A percentile compares a stretch with the other conserved stretches of the same genome.
Evolutionary conservation across 371 early-diverging fungal genomes (phyloP).

Genomic region (Vavraia culicis): DNA sequence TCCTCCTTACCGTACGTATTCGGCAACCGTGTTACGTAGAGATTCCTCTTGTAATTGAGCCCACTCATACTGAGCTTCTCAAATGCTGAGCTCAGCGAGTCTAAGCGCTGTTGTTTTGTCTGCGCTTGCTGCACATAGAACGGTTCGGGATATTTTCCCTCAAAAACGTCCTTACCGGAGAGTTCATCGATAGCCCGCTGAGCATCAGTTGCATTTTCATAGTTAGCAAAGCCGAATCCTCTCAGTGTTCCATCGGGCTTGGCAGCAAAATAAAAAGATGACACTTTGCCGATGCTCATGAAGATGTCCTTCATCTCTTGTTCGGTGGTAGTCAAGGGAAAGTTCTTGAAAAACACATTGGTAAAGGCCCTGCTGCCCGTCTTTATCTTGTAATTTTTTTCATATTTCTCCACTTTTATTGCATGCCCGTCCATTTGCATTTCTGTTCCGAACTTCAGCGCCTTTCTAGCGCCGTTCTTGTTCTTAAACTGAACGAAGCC

Average conservation of each 20-base stretch:
- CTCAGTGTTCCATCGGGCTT: constrained; percentile 50
- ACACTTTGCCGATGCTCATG: constrained; percentile 37
- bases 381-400: constrained; percentile 10
- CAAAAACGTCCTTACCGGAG: constrained; percentile 77
- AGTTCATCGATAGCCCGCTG: constrained; percentile 79
- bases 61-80: constrained; percentile 21
- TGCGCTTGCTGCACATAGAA: constrained; percentile 88
- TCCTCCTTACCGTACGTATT: constrained; percentile 55
- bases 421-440: constrained; percentile 25
- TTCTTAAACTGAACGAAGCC: constrained; percentile 41
- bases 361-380: constrained; percentile 28
- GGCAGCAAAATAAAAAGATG: constrained; percentile 32
- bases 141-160: constrained; percentile 50
- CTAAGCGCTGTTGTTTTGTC: constrained; percentile 85
- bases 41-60: constrained; percentile 49
- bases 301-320: constrained; percentile 25
- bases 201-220: constrained; percentile 74
- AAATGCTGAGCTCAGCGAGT: constrained; percentile 58
- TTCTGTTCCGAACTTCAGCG: constrained; percentile 32
- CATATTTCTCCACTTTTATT: constrained; percentile 22
- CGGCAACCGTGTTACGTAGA: constrained; percentile 88
- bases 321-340: constrained; percentile 29
- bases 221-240: constrained; percentile 96
- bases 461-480: constrained; percentile 37
- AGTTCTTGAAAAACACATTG: constrained; percentile 42